These are phyloP conservation scores for Lichtheimia ornata DNA, from an alignment of 371 early-diverging fungal species.

Conservation along the genomic window DNA sequence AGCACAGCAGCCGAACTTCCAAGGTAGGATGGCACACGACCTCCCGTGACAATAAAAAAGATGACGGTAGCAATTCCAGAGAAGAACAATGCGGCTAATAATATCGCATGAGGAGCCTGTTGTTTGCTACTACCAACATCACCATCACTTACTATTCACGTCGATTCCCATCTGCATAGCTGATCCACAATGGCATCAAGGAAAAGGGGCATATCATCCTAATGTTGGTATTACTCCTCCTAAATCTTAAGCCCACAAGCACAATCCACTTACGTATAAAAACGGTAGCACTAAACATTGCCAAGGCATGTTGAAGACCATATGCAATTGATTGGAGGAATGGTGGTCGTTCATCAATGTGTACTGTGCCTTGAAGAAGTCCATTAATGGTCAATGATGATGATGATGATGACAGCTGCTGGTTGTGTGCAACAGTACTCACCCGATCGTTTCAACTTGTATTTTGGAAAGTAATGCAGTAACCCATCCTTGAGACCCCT, in stretches of 20 bases:
- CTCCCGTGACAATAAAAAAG: constrained; percentile 56
- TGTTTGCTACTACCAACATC: background rate
- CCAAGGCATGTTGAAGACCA: constrained; percentile 58
- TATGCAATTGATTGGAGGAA: constrained; percentile 38
- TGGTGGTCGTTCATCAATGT: constrained; percentile 53
- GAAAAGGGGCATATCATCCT: no score
- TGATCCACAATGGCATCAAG: background rate
- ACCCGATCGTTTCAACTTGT: constrained; percentile 30
- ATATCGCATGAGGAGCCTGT: background rate
- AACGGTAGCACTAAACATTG: constrained; percentile 66
- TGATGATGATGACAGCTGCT: background rate
- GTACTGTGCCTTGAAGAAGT: constrained; percentile 29
- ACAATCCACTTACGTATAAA: constrained; percentile 23
- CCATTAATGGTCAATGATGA: background rate
- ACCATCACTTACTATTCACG: constrained; percentile 44
- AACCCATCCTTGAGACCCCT: constrained; percentile 6
- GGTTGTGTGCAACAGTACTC: background rate
- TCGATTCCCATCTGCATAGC: constrained; percentile 59
- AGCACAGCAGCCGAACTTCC: constrained; percentile 62
- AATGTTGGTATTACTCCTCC: no score
- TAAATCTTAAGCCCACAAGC: no score
- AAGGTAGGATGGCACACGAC: constrained; percentile 61
- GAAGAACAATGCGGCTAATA: constrained; percentile 53
- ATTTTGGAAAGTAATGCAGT: constrained; percentile 30
- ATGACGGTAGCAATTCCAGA: constrained; percentile 62